Conservation (phyloP, 495 filamentous ascomycete species). For the Penicillium fimorum region DNA sequence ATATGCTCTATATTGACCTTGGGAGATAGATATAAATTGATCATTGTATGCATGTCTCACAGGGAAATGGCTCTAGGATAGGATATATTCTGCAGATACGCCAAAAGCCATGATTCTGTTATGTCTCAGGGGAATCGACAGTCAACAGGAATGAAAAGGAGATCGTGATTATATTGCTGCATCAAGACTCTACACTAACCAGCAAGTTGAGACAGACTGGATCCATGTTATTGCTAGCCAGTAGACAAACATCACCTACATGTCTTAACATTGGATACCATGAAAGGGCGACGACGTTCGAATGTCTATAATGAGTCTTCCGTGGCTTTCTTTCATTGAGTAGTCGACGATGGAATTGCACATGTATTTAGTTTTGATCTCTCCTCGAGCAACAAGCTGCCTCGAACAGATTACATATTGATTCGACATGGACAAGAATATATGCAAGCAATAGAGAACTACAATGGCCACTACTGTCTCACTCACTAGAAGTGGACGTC, state of each 20-base stretch:
- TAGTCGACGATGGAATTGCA: neutral
- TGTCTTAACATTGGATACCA: neutral
- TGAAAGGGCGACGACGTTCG: neutral
- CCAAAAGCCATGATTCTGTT: no score
- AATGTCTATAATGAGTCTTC: no score
- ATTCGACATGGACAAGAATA: neutral
- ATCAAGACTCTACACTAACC: neutral
- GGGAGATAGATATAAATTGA: neutral
- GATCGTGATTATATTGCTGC: neutral
- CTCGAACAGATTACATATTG: neutral
- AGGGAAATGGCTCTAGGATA: neutral
- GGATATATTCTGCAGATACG: neutral
- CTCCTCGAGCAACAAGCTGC: neutral
- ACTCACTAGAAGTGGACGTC: no score
- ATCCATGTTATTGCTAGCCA: neutral
- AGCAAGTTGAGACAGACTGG: neutral
- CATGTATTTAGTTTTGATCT: neutral
- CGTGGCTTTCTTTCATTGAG: neutral
- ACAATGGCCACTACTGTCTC: neutral
- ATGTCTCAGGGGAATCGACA: neutral
- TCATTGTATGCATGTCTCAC: neutral
- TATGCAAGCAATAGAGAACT: neutral
- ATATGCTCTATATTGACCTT: neutral
- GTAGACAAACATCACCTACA: neutral
- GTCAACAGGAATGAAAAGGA: neutral